These are phyloP conservation scores for Metahyphopichia silvanorum DNA, from an alignment of 805 yeast species.

Conservation along the genomic window DNA sequence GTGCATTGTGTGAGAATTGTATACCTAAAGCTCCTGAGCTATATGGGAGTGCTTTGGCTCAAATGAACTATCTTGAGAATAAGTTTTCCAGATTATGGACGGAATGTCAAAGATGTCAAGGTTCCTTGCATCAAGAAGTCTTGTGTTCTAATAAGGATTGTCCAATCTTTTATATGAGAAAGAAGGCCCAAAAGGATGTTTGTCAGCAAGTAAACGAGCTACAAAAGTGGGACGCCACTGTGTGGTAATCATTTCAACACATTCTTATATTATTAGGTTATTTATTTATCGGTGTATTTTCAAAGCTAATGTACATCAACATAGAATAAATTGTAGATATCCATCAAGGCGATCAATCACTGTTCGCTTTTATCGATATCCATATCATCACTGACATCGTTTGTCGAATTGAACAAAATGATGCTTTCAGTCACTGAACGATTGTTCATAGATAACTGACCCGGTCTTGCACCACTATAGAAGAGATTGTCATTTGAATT, in stretches of 20 bases:
- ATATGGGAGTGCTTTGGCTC: constrained; percentile 77
- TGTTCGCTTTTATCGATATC: constrained; percentile 13
- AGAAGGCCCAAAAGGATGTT: constrained; percentile 75
- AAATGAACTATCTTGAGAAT: constrained; percentile 74
- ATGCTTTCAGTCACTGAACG: constrained; percentile 36
- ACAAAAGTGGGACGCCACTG: constrained; percentile 60
- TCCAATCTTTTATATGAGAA: constrained; percentile 96
- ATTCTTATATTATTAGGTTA: constrained; percentile 1
- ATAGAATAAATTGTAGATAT: not conserved
- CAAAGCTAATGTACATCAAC: not conserved
- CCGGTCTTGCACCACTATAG: constrained; percentile 19
- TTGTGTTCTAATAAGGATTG: constrained; percentile 94
- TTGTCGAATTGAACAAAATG: constrained; percentile 10
- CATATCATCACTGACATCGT: constrained; percentile 10
- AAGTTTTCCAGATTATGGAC: constrained; percentile 93
- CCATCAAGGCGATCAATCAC: constrained; percentile 14
- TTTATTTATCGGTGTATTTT: not conserved
- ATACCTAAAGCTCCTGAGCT: constrained; percentile 72
- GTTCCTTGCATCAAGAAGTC: constrained; percentile 92
- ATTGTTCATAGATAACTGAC: constrained; percentile 23
- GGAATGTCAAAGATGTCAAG: constrained; percentile 97
- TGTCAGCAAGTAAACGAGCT: constrained; percentile 55
- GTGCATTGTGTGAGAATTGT: constrained; percentile 83
- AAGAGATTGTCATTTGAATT: constrained; percentile 26
- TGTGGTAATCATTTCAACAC: constrained; percentile 35